Evolutionary conservation across 768 basidiomycete species (phyloP), one percentile per base, ranked within the genome.

Genomic region (Pleurotus djamor): DNA sequence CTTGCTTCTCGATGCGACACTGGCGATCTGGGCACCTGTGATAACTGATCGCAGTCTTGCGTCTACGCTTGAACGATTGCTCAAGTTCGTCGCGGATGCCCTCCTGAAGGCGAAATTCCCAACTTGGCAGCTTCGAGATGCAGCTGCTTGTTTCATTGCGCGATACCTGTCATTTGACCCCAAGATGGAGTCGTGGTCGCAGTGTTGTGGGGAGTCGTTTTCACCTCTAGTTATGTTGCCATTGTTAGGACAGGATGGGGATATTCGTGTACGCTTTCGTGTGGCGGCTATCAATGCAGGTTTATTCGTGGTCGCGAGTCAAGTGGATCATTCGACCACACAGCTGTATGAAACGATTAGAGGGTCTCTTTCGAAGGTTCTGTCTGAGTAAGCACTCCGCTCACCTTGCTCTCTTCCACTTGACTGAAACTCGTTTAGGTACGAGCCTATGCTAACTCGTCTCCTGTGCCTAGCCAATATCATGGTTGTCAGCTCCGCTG

Each of bases 191-290:
- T 69, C 79, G 38, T 88, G 89, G 89, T 65, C 62, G 4, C 37
- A 48, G 64, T 67, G 41, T 44, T 62, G 71, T 17, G 61, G 65
- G 6, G 70, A 68, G 16, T 60, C 63, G 13, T 28, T 28, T 38
- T 67, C 77, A 61, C 83, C 88, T 10, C 66, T 78, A 56, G 61
- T 63, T 64, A 67, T 85, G 35, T 76, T 92, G 36, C 82, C 83
- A 9, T 68, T 68, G 32, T 64, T 92, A 64, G 80, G 79, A 17
- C 66, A 72, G n/a, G 91, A 98, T 70, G 71, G 76, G 43, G 96
- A 98, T 67, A 85, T 91, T 16, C 84, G 94, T 35, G 89, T 97
- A 48, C 86, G 96, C 13, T 90, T 94, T 67, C 86, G 91, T 34
- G 83, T 82, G 1, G 89, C 89, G 0, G 74, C 79, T 12, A 71